phyloP scores from a whole-genome alignment of 225 moss, liverwort and hornwort genomes.

The Asterella californica region DNA sequence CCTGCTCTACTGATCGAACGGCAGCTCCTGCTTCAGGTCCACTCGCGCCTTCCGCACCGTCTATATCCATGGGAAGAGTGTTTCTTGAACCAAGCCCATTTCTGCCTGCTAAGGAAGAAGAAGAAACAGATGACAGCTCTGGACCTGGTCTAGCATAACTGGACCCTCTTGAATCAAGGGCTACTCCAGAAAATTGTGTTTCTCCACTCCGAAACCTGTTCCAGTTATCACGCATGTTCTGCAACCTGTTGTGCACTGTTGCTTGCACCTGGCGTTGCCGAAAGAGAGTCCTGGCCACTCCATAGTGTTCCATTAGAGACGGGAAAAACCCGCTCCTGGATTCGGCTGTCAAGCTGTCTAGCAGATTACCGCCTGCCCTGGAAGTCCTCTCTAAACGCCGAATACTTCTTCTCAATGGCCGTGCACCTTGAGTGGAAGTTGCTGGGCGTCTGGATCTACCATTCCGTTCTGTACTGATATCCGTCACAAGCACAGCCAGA shows the following conservation, averaged over 20 bases:
- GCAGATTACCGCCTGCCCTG: constrained; percentile 9
- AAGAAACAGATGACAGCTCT: constrained; percentile 24
- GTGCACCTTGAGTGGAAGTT: constrained; percentile 9
- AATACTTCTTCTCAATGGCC: constrained; percentile 37
- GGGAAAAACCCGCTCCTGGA: constrained; percentile 30
- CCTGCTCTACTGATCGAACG: constrained; percentile 27
- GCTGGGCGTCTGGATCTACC: constrained; percentile 31
- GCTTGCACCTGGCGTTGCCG: constrained; percentile 60
- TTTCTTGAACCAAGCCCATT: constrained; percentile 11
- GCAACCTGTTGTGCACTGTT: constrained; percentile 62
- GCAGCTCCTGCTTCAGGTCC: constrained; percentile 23
- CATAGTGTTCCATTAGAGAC: constrained; percentile 46
- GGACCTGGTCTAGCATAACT: constrained; percentile 29
- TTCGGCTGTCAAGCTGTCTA: constrained; percentile 14
- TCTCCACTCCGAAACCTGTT: constrained; percentile 68
- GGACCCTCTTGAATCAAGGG: constrained; percentile 36
- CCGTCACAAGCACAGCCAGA: constrained; percentile 26
- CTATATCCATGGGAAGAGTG: background rate
- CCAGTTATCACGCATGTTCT: constrained; percentile 78
- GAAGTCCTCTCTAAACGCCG: constrained; percentile 30
- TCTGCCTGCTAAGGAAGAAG: constrained; percentile 29
- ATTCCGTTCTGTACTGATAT: constrained; percentile 16
- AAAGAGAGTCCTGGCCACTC: constrained; percentile 76
- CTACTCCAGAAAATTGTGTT: constrained; percentile 50
- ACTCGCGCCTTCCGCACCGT: constrained; percentile 12